These are phyloP conservation scores for Solanum peruvianum DNA, from an alignment of 257 asterid species.

Conservation along the genomic window DNA sequence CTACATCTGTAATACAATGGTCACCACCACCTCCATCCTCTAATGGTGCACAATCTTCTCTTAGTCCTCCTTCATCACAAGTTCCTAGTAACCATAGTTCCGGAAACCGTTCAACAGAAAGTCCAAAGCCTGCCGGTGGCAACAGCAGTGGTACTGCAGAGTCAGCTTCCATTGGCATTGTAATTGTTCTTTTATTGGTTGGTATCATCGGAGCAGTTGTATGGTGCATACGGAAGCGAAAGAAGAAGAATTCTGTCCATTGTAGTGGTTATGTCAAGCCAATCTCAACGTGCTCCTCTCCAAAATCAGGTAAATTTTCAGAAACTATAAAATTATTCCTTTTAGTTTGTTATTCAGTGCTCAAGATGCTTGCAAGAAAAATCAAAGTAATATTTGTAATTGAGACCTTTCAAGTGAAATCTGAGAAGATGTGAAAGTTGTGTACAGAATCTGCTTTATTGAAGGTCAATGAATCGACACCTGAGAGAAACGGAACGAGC, in stretches of 20 bases:
- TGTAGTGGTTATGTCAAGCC: constrained; percentile 48
- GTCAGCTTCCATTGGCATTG: constrained; percentile 28
- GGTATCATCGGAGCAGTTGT: constrained; percentile 35
- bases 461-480: constrained; percentile 31
- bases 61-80: constrained; percentile 20
- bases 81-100: constrained; percentile 23
- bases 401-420: neutral
- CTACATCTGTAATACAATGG: neutral
- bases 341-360: neutral
- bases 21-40: constrained; percentile 7
- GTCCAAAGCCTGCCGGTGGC: constrained; percentile 18
- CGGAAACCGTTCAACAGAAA: constrained; percentile 17
- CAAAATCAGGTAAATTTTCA: constrained; percentile 41
- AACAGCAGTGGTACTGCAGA: constrained; percentile 43
- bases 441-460: constrained; percentile 52
- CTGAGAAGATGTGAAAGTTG: constrained; percentile 7
- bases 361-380: neutral
- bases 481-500: constrained; percentile 27
- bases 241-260: constrained; percentile 42
- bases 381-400: neutral
- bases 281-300: constrained; percentile 35
- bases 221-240: constrained; percentile 43
- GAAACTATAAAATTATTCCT: neutral
- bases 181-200: constrained; percentile 32
- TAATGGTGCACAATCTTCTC: constrained; percentile 10